Evolutionary conservation across 176 grass and related monocot genomes (phyloP), one percentile per base, ranked within the genome.

Genomic region (Oryza rufipogon): DNA sequence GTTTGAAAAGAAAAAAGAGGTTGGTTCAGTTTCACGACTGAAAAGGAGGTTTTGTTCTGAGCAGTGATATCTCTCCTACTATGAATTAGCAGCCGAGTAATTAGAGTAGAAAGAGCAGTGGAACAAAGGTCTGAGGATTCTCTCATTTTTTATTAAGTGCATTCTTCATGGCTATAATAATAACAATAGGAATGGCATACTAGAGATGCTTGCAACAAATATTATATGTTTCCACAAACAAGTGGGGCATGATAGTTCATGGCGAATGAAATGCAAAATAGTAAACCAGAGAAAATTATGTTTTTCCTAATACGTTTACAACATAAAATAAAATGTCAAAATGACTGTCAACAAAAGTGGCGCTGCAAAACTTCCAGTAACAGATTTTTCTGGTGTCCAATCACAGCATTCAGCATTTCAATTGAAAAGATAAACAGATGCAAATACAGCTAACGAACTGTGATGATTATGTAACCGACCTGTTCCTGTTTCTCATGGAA

Each of bases 401-500:
- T 13, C 17, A 51, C 16, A 54, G 45, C 20, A 66, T 46, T 80
- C 26, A 46, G 23, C 41, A 44, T 2, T 86, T 26, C 46, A 73
- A 3, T 60, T 56, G 77, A 75, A 68, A 81, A 33, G 23, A 87
- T 12, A 71, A 2, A 45, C n/a, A 54, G 7, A 80, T 73, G 48
- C 20, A 86, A 68, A 30, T 66, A 64, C 4, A 42, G 2, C 12
- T 61, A 79, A 73, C 36, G 17, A 44, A 46, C 61, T 41, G 39
- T 41, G 1, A 80, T 54, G 48, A 68, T 32, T 36, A 46, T 32
- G 26, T 39, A 61, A 87, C 75, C 10, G 39, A 94, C 92, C 92
- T 95, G 92, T 74, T 90, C 92, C 64, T 95, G 92, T 84, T 92
- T 95, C 84, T 92, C 90, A 87, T 95, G 90, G 78, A 92, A 87